These are phyloP conservation scores for Suillus spraguei DNA, from an alignment of 768 basidiomycete species.

Conservation along the genomic window DNA sequence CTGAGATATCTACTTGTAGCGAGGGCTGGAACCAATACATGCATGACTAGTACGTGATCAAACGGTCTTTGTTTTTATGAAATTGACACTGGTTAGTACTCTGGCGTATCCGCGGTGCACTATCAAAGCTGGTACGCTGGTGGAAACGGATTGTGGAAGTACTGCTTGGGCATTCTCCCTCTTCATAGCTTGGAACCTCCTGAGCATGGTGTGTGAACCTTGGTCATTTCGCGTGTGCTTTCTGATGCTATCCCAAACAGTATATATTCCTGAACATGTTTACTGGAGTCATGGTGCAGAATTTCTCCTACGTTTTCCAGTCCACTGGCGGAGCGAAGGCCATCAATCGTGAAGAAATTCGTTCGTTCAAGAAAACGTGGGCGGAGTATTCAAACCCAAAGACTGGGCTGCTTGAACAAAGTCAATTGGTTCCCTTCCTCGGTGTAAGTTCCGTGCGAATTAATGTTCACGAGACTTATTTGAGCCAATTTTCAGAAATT, in stretches of 20 bases:
- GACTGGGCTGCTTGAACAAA: slow-evolving; percentile 76
- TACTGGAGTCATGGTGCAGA: slow-evolving; percentile 95
- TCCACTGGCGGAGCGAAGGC: slow-evolving; percentile 78
- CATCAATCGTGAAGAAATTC: slow-evolving; percentile 89
- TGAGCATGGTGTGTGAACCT: slow-evolving; percentile 74
- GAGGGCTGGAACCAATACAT: slow-evolving; percentile 98
- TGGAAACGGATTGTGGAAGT: slow-evolving; percentile 88
- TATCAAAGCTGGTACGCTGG: slow-evolving; percentile 42
- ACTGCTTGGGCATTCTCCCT: slow-evolving; percentile 78
- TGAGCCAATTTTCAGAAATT: slow-evolving; percentile 56
- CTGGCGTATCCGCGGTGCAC: slow-evolving; percentile 83
- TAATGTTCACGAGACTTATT: slow-evolving; percentile 5
- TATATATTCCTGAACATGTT: slow-evolving; percentile 97
- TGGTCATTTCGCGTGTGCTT: slow-evolving; percentile 19
- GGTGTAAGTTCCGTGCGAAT: slow-evolving; percentile 51
- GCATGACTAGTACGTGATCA: slow-evolving; percentile 83
- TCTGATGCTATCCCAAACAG: slow-evolving; percentile 40
- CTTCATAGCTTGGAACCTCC: slow-evolving; percentile 93
- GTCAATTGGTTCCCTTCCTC: slow-evolving; percentile 78
- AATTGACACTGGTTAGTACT: slow-evolving; percentile 48
- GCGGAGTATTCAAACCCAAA: slow-evolving; percentile 77
- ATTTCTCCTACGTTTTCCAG: slow-evolving; percentile 95
- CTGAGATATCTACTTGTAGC: slow-evolving; percentile 40
- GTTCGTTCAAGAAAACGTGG: slow-evolving; percentile 95
- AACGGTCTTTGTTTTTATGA: background rate